These are phyloP conservation scores for Boletellus sp. DNA, from an alignment of 768 basidiomycete species.

Conservation along the genomic window DNA sequence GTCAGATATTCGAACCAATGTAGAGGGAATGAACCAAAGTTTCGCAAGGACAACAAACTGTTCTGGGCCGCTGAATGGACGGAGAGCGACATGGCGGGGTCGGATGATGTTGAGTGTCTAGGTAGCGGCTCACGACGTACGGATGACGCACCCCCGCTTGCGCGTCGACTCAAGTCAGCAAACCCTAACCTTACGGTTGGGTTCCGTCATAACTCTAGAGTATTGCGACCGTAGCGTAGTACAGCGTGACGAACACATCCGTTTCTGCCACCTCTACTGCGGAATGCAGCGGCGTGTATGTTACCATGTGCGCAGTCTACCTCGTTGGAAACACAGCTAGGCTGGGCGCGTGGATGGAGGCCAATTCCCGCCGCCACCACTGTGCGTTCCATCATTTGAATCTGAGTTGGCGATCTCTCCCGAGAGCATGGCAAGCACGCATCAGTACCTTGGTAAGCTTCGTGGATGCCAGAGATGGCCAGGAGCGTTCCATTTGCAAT, in stretches of 20 bases:
- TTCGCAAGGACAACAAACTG: constrained; percentile 33
- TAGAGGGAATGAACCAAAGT: no score
- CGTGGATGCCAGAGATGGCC: background rate
- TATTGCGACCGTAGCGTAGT: no score
- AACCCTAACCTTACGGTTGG: constrained; percentile 25
- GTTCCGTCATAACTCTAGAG: constrained; percentile 1
- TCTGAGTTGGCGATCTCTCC: background rate
- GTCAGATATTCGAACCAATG: no score
- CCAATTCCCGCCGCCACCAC: background rate
- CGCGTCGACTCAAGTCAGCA: constrained; percentile 5
- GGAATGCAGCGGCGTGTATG: no score
- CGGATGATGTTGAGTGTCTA: no score
- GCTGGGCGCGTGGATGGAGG: background rate
- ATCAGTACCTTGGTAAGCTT: background rate
- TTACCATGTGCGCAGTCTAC: background rate
- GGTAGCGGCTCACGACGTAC: no score
- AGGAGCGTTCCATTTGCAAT: constrained; percentile 14
- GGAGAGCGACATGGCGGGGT: constrained; percentile 38
- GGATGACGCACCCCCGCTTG: background rate
- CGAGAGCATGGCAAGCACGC: constrained; percentile 1
- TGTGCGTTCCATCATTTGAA: background rate
- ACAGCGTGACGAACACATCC: no score
- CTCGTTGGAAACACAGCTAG: constrained; percentile 7
- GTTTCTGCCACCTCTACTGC: background rate
- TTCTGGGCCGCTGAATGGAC: constrained; percentile 70